phyloP scores from a whole-genome alignment of 1,139 yeast species.

The Sugiyamaella neomexicana region DNA sequence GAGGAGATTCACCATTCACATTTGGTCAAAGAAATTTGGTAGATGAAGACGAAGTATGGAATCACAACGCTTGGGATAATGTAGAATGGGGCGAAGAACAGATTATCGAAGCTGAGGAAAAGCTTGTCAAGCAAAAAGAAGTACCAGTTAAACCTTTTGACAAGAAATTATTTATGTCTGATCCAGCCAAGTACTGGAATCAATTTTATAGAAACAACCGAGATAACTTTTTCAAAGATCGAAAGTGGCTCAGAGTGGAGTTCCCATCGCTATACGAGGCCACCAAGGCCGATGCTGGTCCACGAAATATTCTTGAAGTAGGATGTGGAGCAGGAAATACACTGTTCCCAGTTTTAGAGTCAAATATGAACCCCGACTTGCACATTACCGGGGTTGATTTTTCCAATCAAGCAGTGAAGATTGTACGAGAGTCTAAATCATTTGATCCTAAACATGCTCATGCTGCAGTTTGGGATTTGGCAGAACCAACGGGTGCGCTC shows the following conservation, averaged over 20 bases:
- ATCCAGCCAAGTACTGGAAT: conserved; percentile 96
- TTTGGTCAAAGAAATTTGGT: conserved; percentile 83
- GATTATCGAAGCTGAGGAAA: conserved; percentile 66
- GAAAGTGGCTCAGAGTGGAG: conserved; percentile 95
- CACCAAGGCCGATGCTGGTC: conserved; percentile 68
- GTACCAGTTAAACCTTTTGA: conserved; percentile 86
- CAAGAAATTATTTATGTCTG: conserved; percentile 70
- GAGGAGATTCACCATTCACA: conserved; percentile 86
- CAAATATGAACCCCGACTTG: conserved; percentile 76
- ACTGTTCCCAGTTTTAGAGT: conserved; percentile 79
- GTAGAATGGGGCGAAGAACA: conserved; percentile 98
- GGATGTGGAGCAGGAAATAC: conserved; percentile 99
- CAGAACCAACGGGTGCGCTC: conserved; percentile 67
- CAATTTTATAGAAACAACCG: conserved; percentile 84
- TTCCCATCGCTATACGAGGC: conserved; percentile 83
- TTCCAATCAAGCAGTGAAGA: conserved; percentile 83
- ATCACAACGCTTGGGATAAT: conserved; percentile 96
- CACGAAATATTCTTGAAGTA: conserved; percentile 76
- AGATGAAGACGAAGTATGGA: conserved; percentile 75
- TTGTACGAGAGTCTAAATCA: conserved; percentile 59
- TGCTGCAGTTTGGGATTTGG: conserved; percentile 95
- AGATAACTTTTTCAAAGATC: conserved; percentile 92
- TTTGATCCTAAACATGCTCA: conserved; percentile 67
- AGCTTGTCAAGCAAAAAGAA: conserved; percentile 72
- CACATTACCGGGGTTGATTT: conserved; percentile 86